These are phyloP conservation scores for Warburgia ugandensis DNA, from an alignment of 164 flowering plant genomes.

Conservation along the genomic window DNA sequence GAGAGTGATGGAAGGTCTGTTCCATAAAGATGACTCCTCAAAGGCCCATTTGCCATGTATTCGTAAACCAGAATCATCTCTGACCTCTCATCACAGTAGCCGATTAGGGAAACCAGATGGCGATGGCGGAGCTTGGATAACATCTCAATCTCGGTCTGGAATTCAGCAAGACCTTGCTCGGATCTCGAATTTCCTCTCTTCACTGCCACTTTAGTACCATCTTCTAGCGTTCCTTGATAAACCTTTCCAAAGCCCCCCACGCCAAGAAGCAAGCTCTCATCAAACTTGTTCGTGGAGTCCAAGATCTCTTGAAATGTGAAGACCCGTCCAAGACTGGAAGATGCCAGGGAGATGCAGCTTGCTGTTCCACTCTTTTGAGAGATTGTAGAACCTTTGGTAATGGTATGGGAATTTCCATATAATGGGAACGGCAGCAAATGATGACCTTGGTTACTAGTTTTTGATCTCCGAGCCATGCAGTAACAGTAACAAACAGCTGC, in stretches of 20 bases:
- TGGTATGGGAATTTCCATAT: conserved; percentile 70
- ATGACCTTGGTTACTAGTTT: conserved; percentile 40
- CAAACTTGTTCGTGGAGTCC: conserved; percentile 86
- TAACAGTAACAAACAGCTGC: conserved; percentile 48
- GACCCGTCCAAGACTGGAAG: conserved; percentile 57
- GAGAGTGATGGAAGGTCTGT: conserved; percentile 68
- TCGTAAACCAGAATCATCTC: conserved; percentile 93
- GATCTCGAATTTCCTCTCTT: conserved; percentile 91
- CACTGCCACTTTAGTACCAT: conserved; percentile 75
- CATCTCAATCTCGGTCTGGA: conserved; percentile 91
- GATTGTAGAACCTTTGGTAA: conserved; percentile 62
- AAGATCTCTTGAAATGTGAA: conserved; percentile 78
- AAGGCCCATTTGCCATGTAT: conserved; percentile 95
- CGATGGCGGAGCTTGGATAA: conserved; percentile 92
- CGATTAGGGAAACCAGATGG: conserved; percentile 89
- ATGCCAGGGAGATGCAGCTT: conserved; percentile 73
- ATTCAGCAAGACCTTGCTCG: conserved; percentile 90
- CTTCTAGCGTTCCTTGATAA: conserved; percentile 78
- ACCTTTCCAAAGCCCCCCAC: conserved; percentile 98
- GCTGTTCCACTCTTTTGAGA: conserved; percentile 87
- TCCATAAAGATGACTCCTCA: conserved; percentile 87
- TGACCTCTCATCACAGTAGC: conserved; percentile 86
- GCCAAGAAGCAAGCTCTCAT: conserved; percentile 71
- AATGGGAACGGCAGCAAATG: conserved; percentile 76
- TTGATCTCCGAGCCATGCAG: conserved; percentile 34